Evolutionary conservation across 2,329 filamentous ascomycete genomes (phyloP).

Genomic region (Stagonosporopsis chrysanthemi): DNA sequence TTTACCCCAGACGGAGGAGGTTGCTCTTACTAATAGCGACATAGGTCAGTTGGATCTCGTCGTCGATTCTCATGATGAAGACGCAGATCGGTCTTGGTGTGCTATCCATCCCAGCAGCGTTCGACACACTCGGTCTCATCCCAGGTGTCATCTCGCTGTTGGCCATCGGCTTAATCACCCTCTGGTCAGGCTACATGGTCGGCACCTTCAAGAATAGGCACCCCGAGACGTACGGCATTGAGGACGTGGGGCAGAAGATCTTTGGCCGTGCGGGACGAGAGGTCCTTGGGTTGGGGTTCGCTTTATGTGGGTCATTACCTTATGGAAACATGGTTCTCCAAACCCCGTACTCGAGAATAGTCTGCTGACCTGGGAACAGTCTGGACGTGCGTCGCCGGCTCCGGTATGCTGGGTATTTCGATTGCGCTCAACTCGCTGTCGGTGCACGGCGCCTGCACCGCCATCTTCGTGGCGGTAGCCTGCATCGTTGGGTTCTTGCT

Average conservation of each 20-base stretch:
- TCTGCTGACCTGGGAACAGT: constrained; percentile 42
- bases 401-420: constrained; percentile 66
- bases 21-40: not conserved
- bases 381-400: constrained; percentile 49
- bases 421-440: constrained; percentile 67
- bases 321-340: constrained; percentile 45
- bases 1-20: not conserved
- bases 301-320: constrained; percentile 43
- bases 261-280: constrained; percentile 61
- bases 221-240: constrained; percentile 63
- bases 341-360: constrained; percentile 12
- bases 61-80: constrained; percentile 34
- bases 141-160: constrained; percentile 57
- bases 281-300: constrained; percentile 47
- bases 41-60: constrained; percentile 29
- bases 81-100: constrained; percentile 46
- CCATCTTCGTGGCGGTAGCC: constrained; percentile 58
- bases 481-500: constrained; percentile 59
- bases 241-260: constrained; percentile 61
- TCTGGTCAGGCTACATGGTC: constrained; percentile 58
- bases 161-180: constrained; percentile 52
- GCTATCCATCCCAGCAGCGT: constrained; percentile 55
- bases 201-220: constrained; percentile 61
- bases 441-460: constrained; percentile 65
- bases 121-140: constrained; percentile 56